Conservation (phyloP, 805 yeast genomes). For the Ogataea nitratoaversa region DNA sequence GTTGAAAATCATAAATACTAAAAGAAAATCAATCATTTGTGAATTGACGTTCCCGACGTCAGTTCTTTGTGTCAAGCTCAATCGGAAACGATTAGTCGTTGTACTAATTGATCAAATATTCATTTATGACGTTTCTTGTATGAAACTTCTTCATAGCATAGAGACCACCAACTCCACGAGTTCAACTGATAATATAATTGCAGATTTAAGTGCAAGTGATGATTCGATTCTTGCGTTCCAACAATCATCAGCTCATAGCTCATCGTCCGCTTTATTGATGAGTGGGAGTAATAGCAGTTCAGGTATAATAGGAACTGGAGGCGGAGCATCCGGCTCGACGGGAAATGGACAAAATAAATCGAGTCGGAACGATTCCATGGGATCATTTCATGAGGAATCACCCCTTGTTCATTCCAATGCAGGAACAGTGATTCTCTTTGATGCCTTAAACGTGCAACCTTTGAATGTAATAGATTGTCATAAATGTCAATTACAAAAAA, state of each 20-base stretch:
- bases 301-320: neutral
- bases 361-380: neutral
- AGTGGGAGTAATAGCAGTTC: neutral
- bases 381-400: neutral
- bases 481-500: constrained; percentile 64
- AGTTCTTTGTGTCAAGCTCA: constrained; percentile 68
- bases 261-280: neutral
- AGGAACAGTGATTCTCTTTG: constrained; percentile 78
- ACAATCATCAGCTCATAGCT: constrained; percentile 31
- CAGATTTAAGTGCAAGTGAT: constrained; percentile 37
- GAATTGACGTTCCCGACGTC: constrained; percentile 82
- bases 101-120: constrained; percentile 76
- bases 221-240: constrained; percentile 54
- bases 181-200: constrained; percentile 17
- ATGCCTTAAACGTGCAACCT: constrained; percentile 69
- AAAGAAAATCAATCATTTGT: constrained; percentile 70
- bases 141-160: constrained; percentile 71
- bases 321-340: neutral
- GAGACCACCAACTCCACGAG: constrained; percentile 45
- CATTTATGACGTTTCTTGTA: constrained; percentile 86
- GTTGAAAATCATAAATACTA: constrained; percentile 78
- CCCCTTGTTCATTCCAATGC: constrained; percentile 15
- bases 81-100: constrained; percentile 77
- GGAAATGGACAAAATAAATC: neutral
- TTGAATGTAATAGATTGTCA: constrained; percentile 84